Evolutionary conservation across 2,329 filamentous ascomycete genomes (phyloP).

Genomic region (Fusarium brachygibbosum): DNA sequence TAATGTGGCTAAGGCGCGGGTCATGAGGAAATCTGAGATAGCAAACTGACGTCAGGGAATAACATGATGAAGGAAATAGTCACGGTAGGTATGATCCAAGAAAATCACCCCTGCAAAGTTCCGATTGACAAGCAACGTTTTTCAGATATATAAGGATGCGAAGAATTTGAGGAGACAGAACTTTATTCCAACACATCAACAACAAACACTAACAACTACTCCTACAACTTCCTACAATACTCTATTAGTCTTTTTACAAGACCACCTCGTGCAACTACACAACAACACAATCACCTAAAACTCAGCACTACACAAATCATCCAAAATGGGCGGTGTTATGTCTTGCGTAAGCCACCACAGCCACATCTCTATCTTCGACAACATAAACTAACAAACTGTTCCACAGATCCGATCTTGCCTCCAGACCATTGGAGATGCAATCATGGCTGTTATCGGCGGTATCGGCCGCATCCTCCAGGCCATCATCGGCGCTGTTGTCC

Average conservation of each 20-base stretch:
- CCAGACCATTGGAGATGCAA: constrained; percentile 73
- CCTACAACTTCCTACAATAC: constrained; percentile 3
- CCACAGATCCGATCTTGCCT: constrained; percentile 69
- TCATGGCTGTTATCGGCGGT: constrained; percentile 77
- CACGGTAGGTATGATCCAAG: constrained; percentile 21
- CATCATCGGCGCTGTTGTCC: constrained; percentile 76
- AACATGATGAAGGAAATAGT: constrained; percentile 20
- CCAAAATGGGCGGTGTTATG: constrained; percentile 81
- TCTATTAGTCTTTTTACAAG: constrained; percentile 1
- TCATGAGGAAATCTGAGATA: constrained; percentile 37
- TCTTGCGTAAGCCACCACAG: constrained; percentile 77
- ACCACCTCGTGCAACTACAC: constrained; percentile 11
- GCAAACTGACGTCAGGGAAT: constrained; percentile 39
- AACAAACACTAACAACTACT: constrained; percentile 18
- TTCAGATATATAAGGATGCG: constrained; percentile 35
- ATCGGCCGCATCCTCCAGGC: constrained; percentile 74
- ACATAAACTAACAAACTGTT: constrained; percentile 31
- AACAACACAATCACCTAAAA: constrained; percentile 13
- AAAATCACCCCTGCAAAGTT: constrained; percentile 17
- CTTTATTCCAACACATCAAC: constrained; percentile 8
- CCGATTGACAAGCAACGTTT: not conserved
- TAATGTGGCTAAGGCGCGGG: constrained; percentile 34
- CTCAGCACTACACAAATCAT: constrained; percentile 37
- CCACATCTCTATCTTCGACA: not conserved
- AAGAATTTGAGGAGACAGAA: not conserved